phyloP scores from a whole-genome alignment of 345 rosid genomes.

The Euphorbia tirucalli region DNA sequence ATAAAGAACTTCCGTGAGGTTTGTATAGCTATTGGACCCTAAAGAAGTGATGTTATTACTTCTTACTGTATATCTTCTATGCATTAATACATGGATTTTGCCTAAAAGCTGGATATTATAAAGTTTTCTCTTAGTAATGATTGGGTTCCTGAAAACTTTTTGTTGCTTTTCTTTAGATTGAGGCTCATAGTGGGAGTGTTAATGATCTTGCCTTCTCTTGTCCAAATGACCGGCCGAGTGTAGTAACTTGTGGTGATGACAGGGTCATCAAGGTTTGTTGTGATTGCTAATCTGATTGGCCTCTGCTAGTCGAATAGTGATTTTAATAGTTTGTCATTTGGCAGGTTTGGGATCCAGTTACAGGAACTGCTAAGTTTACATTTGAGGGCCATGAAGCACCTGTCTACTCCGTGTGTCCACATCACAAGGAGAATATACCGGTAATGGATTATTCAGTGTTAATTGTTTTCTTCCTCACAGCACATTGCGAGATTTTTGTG shows the following conservation, averaged over 20 bases:
- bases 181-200: conserved; percentile 84
- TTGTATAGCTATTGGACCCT: conserved; percentile 22
- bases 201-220: conserved; percentile 79
- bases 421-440: conserved; percentile 78
- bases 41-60: not conserved
- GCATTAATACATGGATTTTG: not conserved
- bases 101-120: not conserved
- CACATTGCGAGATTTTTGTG: not conserved
- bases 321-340: conserved; percentile 25
- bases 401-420: conserved; percentile 80
- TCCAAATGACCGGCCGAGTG: conserved; percentile 63
- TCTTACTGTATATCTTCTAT: not conserved
- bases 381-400: conserved; percentile 92
- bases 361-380: conserved; percentile 48
- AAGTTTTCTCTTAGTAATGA: not conserved
- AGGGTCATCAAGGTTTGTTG: conserved; percentile 64
- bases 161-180: conserved; percentile 49
- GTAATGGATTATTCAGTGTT: conserved; percentile 36
- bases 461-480: not conserved
- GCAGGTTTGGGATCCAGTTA: conserved; percentile 85
- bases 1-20: conserved; percentile 73
- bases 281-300: not conserved
- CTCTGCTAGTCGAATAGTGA: conserved; percentile 11
- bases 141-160: conserved; percentile 1
- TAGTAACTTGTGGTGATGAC: conserved; percentile 88